Percentiles rank a stretch among this genome's conserved stretches.
These are phyloP conservation scores for Ascochyta rabiei DNA, from an alignment of 2,329 filamentous ascomycete genomes.

Conservation along the genomic window DNA sequence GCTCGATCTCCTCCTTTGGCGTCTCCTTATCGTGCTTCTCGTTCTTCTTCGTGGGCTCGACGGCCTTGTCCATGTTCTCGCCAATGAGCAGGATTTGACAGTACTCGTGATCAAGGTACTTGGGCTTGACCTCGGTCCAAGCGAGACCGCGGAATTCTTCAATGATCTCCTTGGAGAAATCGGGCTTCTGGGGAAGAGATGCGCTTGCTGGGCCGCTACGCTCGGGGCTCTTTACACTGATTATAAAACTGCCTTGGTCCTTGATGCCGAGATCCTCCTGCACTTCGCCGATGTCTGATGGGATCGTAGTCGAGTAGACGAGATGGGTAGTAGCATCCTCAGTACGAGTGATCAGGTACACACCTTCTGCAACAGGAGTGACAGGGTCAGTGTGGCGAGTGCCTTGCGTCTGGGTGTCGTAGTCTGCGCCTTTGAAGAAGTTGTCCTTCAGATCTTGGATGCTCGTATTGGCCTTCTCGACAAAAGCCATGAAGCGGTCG, in stretches of 20 bases:
- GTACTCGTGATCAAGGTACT: constrained; percentile 75
- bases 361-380: constrained; percentile 79
- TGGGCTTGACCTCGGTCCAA: constrained; percentile 76
- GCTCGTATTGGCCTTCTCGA: constrained; percentile 72
- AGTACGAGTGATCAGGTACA: constrained; percentile 80
- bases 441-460: constrained; percentile 74
- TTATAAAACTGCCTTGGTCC: constrained; percentile 74
- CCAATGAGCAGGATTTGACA: constrained; percentile 82
- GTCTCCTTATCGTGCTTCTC: constrained; percentile 64
- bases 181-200: constrained; percentile 67
- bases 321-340: constrained; percentile 73
- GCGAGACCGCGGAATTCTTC: constrained; percentile 74
- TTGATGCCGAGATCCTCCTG: constrained; percentile 77
- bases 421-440: constrained; percentile 70
- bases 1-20: constrained; percentile 73
- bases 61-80: constrained; percentile 64
- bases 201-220: constrained; percentile 69
- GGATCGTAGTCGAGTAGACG: constrained; percentile 79
- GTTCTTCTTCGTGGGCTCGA: constrained; percentile 63
- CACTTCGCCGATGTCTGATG: constrained; percentile 70
- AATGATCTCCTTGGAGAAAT: constrained; percentile 73
- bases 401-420: constrained; percentile 77
- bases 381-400: constrained; percentile 71
- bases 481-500: constrained; percentile 81
- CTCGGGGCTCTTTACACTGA: constrained; percentile 81